Conservation (phyloP, 2,329 filamentous ascomycete genomes). For the Hirsutella thompsonii region DNA sequence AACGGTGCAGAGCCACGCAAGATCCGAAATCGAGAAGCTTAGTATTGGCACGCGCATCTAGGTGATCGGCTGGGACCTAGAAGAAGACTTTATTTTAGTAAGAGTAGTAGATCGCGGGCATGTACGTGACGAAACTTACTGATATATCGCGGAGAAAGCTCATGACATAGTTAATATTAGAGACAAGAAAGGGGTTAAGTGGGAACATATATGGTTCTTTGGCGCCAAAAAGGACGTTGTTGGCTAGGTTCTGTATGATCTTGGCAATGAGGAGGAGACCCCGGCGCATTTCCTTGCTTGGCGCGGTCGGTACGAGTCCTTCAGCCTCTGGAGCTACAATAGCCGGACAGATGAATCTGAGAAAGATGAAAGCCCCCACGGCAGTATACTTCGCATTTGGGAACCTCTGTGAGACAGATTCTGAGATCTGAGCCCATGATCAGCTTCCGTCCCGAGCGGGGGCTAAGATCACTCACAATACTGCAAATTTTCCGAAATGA, state of each 20-base stretch:
- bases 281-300: constrained; percentile 56
- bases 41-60: constrained; percentile 24
- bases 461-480: constrained; percentile 35
- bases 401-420: constrained; percentile 49
- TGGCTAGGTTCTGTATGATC: constrained; percentile 58
- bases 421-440: constrained; percentile 35
- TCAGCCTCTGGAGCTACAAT: constrained; percentile 59
- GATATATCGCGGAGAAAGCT: constrained; percentile 56
- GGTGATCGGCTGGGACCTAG: constrained; percentile 33
- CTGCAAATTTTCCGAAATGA: constrained; percentile 56
- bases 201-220: constrained; percentile 65
- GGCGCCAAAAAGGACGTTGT: constrained; percentile 58
- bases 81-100: not conserved
- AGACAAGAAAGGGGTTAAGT: constrained; percentile 53
- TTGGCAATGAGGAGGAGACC: constrained; percentile 58
- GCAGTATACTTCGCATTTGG: constrained; percentile 60
- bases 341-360: constrained; percentile 60
- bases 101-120: too few species aligned
- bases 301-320: constrained; percentile 45
- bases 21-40: constrained; percentile 57
- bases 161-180: constrained; percentile 56
- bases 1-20: constrained; percentile 56
- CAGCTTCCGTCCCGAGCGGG: not conserved
- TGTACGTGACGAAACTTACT: too few species aligned
- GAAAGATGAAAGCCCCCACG: constrained; percentile 58